Evolutionary conservation across 2,329 filamentous ascomycete species (phyloP), one percentile per base, ranked within the genome.

Genomic region (Cordyceps sp.): DNA sequence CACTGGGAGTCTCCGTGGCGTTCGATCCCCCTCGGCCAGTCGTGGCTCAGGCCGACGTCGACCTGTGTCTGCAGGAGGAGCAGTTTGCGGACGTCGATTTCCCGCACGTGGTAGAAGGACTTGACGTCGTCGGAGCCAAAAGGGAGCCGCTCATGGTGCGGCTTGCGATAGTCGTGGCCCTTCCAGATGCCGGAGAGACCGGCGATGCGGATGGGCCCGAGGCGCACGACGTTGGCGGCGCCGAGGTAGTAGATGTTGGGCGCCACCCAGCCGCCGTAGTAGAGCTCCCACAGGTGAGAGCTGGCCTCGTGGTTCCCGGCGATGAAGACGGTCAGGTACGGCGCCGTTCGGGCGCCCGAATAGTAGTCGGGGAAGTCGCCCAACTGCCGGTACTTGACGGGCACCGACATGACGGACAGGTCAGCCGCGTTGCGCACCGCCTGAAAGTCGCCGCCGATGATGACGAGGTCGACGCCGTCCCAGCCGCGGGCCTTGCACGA

Each of bases 241-340:
- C 90, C 90, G 52, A 96, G 68, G 57, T 94, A 98, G 62, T 94
- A 98, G 40, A 98, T 96, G 43, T 90, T 93, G 8, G 84, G 85
- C 7, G 88, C 88, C 6, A 84, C 90, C 90, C 90, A 98, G 31
- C 90, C 90, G 32, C 90, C 90, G 49, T 96, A 93, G 59, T 83
- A 93, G 1, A 98, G 69, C 56, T 98, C 90, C 63, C 77, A 90
- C 5, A 93, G 62, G 54, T 96, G 75, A 31, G 81, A 85, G 46
- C 81, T 81, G 1, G 90, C 88, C 58, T 98, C 90, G 47, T 98
- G 90, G 49, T 98, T 98, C 3, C 90, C 90, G 27, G 78, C 86
- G 31, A 93, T 76, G 56, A 96, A 96, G 28, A 96, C 62, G 13
- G 90, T 98, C 29, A 93, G 65, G 49, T 85, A 93, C 0, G 90